These are phyloP conservation scores for Teunomyces barrocoloradensis DNA, from an alignment of 805 yeast genomes.

Conservation along the genomic window DNA sequence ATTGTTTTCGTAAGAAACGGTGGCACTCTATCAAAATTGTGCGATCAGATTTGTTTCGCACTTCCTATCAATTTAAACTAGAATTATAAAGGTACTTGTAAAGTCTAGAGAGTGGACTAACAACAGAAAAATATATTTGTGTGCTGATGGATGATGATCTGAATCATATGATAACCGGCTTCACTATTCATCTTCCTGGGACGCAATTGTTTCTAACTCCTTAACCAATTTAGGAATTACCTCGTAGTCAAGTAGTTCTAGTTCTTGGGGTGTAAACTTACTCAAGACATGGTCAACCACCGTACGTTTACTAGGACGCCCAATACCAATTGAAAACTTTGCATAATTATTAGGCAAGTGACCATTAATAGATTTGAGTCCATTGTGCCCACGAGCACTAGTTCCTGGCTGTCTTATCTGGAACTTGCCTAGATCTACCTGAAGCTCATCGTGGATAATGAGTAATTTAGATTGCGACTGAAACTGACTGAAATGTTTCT, in stretches of 20 bases:
- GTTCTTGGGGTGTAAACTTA: constrained; percentile 47
- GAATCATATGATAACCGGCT: background rate
- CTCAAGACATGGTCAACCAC: constrained; percentile 66
- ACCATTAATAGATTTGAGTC: constrained; percentile 58
- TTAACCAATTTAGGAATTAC: constrained; percentile 41
- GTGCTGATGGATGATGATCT: background rate
- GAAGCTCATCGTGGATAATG: constrained; percentile 78
- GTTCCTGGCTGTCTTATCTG: constrained; percentile 60
- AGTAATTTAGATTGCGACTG: constrained; percentile 40
- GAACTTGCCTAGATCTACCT: constrained; percentile 60
- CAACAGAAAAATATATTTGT: background rate
- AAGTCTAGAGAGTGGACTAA: background rate
- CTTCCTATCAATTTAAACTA: background rate
- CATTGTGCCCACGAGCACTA: constrained; percentile 82
- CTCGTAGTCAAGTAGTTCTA: constrained; percentile 33
- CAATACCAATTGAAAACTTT: constrained; percentile 78
- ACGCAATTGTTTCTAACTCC: constrained; percentile 34
- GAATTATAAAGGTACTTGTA: background rate
- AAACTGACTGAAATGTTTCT: constrained; percentile 44
- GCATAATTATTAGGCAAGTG: constrained; percentile 51
- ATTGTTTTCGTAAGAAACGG: constrained; percentile 14
- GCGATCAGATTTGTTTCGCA: constrained; percentile 4
- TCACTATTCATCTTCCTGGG: constrained; percentile 7
- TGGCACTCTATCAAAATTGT: background rate
- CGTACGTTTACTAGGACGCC: constrained; percentile 52